These are phyloP conservation scores for Geotrichum cucujoidarum DNA, from an alignment of 1,139 yeast genomes.

Conservation along the genomic window DNA sequence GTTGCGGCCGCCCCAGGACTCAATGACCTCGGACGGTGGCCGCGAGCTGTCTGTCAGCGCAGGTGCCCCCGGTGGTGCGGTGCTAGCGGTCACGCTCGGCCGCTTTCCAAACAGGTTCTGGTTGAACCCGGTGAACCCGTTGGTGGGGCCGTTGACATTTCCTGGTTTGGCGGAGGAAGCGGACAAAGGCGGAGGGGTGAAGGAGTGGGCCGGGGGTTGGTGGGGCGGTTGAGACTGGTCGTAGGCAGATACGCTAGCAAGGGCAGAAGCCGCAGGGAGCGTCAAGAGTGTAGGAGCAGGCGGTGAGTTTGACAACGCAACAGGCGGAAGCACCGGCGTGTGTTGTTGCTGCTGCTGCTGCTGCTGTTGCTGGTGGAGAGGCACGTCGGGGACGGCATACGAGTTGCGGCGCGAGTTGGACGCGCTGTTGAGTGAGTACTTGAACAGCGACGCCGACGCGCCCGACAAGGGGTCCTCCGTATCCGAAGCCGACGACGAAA, in stretches of 20 bases:
- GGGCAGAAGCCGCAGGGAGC: conserved; percentile 8
- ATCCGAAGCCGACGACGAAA: conserved; percentile 28
- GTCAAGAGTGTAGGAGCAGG: conserved; percentile 12
- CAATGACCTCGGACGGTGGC: conserved; percentile 12
- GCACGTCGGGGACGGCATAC: conserved; percentile 26
- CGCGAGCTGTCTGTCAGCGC: conserved; percentile 9
- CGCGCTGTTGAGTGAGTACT: conserved; percentile 31
- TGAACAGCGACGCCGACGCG: conserved; percentile 28
- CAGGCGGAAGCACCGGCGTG: conserved; percentile 3
- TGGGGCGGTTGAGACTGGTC: background rate
- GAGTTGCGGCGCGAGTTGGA: conserved; percentile 31
- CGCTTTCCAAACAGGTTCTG: conserved; percentile 12
- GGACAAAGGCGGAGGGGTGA: background rate
- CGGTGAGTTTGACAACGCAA: conserved; percentile 8
- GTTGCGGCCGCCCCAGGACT: conserved; percentile 8
- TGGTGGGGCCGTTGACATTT: no score
- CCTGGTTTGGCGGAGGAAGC: no score
- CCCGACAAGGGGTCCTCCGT: conserved; percentile 32
- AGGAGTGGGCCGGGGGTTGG: background rate
- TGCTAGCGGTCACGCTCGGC: conserved; percentile 2
- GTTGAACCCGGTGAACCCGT: background rate
- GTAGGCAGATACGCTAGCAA: conserved; percentile 6
- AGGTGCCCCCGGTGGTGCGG: background rate
- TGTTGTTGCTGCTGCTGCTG: conserved; percentile 9
- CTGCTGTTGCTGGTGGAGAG: no score